Evolutionary conservation across 2,329 filamentous ascomycete genomes (phyloP).

Genomic region (Pseudogymnoascus sp.): DNA sequence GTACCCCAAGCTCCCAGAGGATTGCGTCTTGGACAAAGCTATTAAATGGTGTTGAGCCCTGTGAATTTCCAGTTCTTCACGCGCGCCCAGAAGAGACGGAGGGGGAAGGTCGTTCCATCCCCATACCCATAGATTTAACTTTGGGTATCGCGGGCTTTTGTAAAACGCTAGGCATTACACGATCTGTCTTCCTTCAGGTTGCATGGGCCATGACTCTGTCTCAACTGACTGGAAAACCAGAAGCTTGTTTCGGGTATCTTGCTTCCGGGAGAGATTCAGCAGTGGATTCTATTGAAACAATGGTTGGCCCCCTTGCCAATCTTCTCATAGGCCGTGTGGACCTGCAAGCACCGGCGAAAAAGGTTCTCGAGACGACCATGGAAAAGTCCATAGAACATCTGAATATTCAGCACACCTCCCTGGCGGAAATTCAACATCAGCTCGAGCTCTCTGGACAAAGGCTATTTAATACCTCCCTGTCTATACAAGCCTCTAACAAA

Average conservation of each 20-base stretch:
- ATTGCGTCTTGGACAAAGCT: constrained; percentile 26
- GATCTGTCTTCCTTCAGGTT: constrained; percentile 43
- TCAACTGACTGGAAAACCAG: constrained; percentile 22
- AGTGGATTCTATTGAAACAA: constrained; percentile 37
- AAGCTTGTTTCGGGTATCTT: constrained; percentile 35
- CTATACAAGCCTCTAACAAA: constrained; percentile 11
- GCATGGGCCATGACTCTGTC: constrained; percentile 45
- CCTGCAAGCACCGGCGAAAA: constrained; percentile 2
- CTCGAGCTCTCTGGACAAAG: constrained; percentile 13
- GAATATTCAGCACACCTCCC: constrained; percentile 33
- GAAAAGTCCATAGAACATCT: constrained; percentile 25
- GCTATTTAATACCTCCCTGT: constrained; percentile 24
- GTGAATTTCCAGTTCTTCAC: constrained; percentile 31
- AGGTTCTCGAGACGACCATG: constrained; percentile 9
- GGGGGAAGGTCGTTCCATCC: constrained; percentile 14
- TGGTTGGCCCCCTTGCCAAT: constrained; percentile 40
- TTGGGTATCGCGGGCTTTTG: constrained; percentile 30
- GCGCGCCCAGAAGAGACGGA: constrained; percentile 15
- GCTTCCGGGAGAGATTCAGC: constrained; percentile 38
- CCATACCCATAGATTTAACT: neutral
- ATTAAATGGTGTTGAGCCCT: constrained; percentile 22
- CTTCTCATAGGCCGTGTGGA: constrained; percentile 29
- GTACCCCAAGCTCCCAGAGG: neutral
- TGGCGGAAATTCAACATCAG: constrained; percentile 33
- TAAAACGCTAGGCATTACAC: constrained; percentile 28